A percentile compares a stretch with the other conserved stretches of the same genome.
Conservation (phyloP, 495 filamentous ascomycete species). For the Aspergillus cristatus region DNA sequence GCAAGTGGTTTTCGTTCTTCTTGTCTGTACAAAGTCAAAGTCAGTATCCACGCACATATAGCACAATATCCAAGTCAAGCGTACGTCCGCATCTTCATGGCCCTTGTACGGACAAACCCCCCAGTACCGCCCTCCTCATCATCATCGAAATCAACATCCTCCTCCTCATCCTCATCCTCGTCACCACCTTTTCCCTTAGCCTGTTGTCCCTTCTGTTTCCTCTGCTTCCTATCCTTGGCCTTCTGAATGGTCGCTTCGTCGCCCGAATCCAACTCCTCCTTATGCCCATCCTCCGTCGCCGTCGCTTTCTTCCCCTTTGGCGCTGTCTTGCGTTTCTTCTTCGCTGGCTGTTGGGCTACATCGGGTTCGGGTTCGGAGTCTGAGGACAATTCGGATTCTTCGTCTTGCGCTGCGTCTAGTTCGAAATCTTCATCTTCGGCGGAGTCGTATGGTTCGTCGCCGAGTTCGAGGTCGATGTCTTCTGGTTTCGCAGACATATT, state of each 20-base stretch:
- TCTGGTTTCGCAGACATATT: constrained; percentile 24
- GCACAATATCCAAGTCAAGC: constrained; percentile 11
- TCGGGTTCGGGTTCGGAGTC: constrained; percentile 32
- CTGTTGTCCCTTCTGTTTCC: constrained; percentile 39
- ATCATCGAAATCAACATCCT: constrained; percentile 41
- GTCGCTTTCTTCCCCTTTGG: constrained; percentile 16
- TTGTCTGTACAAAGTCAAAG: constrained; percentile 36
- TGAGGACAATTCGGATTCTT: constrained; percentile 28
- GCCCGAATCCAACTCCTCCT: constrained; percentile 52
- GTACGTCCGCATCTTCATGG: constrained; percentile 53
- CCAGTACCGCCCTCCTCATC: constrained; percentile 61
- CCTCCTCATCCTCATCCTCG: constrained; percentile 45
- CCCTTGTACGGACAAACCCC: constrained; percentile 74
- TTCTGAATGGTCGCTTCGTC: constrained; percentile 68
- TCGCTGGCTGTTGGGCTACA: constrained; percentile 23
- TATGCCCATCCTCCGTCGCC: constrained; percentile 23
- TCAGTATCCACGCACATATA: constrained; percentile 1
- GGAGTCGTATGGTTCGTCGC: constrained; percentile 58
- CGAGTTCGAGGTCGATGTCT: constrained; percentile 17
- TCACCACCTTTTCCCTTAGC: constrained; percentile 19
- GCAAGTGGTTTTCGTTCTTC: constrained; percentile 55
- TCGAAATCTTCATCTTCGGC: constrained; percentile 70
- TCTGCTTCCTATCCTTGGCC: constrained; percentile 46
- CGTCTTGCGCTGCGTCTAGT: constrained; percentile 44
- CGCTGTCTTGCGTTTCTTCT: constrained; percentile 34